A percentile compares a stretch with the other conserved stretches of the same genome.
phyloP scores from a whole-genome alignment of 192 early-diverging fungal species.

The Coemansia sp. region DNA sequence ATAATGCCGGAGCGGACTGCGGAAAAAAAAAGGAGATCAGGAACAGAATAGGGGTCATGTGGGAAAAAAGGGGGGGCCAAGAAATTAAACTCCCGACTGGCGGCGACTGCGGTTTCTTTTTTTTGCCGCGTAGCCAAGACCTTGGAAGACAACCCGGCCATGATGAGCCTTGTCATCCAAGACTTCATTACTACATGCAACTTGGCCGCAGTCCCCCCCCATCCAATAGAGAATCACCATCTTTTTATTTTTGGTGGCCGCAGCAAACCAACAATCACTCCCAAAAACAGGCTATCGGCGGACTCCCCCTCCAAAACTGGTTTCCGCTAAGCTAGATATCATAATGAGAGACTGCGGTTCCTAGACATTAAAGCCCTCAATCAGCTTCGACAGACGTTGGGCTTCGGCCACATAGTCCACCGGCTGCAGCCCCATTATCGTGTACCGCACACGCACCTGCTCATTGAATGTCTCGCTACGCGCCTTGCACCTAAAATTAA shows the following conservation, averaged over 20 bases:
- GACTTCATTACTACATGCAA: too few relatives aligned
- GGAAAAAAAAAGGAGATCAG: background rate
- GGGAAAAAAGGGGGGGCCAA: background rate
- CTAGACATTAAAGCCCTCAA: slow-evolving; percentile 28
- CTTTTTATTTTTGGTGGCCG: too few relatives aligned
- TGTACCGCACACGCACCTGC: slow-evolving; percentile 46
- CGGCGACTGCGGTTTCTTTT: background rate
- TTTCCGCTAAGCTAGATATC: too few relatives aligned
- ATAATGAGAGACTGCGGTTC: background rate
- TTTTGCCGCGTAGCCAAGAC: background rate
- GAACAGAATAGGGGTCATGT: background rate
- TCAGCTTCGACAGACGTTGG: slow-evolving; percentile 38
- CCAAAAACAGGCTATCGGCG: too few relatives aligned
- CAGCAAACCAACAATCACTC: too few relatives aligned
- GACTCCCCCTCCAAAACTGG: too few relatives aligned
- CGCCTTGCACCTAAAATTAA: slow-evolving; percentile 57
- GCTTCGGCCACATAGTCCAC: slow-evolving; percentile 60
- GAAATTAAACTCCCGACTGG: slow-evolving; percentile 4
- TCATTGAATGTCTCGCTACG: slow-evolving; percentile 71
- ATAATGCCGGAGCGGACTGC: too few relatives aligned
- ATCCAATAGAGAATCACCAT: too few relatives aligned
- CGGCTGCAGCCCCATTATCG: slow-evolving; percentile 41
- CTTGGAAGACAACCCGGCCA: background rate
- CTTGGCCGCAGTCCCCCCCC: too few relatives aligned
- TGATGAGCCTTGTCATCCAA: too few relatives aligned